Percentiles rank a stretch among this genome's conserved stretches.
Conservation (phyloP, 148 eudicot species). For the Dysphania ambrosioides region DNA sequence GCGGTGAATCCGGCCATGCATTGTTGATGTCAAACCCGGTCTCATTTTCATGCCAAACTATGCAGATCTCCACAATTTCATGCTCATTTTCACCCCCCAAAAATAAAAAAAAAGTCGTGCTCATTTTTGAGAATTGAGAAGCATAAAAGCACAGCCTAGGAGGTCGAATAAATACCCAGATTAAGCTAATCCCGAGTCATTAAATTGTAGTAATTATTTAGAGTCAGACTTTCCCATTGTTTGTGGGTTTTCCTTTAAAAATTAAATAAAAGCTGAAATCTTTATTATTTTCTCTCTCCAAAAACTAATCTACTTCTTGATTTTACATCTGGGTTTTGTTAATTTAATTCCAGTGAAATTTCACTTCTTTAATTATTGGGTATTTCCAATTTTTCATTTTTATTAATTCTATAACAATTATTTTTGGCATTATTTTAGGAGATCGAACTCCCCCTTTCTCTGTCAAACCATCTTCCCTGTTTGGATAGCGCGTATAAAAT, state of each 20-base stretch:
- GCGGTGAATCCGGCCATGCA: too few relatives aligned
- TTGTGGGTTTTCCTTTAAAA: neutral
- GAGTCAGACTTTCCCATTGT: neutral
- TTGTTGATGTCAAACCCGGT: too few relatives aligned
- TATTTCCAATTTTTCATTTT: neutral
- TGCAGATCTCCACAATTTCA: too few relatives aligned
- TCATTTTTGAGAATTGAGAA: neutral
- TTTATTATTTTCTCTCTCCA: neutral
- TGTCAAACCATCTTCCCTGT: neutral
- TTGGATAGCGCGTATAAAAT: slow-evolving; percentile 19
- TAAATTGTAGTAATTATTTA: neutral
- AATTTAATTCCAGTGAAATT: neutral
- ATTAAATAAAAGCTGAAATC: neutral
- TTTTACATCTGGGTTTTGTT: too few relatives aligned
- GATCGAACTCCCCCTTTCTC: slow-evolving; percentile 18
- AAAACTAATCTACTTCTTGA: neutral
- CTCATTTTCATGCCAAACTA: too few relatives aligned
- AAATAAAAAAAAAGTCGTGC: too few relatives aligned
- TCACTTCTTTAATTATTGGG: slow-evolving; percentile 4
- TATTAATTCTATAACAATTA: neutral
- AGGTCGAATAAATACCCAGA: neutral
- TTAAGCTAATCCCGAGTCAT: slow-evolving; percentile 23
- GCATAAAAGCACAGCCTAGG: neutral
- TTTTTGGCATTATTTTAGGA: slow-evolving; percentile 9
- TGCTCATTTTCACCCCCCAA: too few relatives aligned